These are phyloP conservation scores for Ascochyta lentis DNA, from an alignment of 2,329 filamentous ascomycete species.

Conservation along the genomic window DNA sequence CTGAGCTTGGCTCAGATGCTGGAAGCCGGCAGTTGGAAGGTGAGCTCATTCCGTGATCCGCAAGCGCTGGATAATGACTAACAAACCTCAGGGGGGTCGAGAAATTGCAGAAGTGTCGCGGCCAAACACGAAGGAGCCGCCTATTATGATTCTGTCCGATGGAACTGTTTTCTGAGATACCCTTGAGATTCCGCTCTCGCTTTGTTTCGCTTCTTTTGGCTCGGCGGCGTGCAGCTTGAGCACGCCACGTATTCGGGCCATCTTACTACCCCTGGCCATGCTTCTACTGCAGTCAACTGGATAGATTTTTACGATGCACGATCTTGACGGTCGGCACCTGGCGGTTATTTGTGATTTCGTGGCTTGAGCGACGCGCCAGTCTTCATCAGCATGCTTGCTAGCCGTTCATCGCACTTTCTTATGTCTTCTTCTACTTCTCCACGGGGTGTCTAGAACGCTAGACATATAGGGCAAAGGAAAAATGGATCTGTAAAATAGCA, in stretches of 20 bases:
- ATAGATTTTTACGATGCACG: constrained; percentile 32
- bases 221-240: constrained; percentile 21
- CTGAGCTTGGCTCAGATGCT: constrained; percentile 86
- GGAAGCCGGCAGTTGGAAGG: constrained; percentile 98
- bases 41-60: constrained; percentile 52
- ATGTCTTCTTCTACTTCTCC: constrained; percentile 14
- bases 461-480: constrained; percentile 16
- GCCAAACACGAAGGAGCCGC: constrained; percentile 94
- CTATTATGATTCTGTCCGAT: constrained; percentile 95
- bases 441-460: constrained; percentile 12
- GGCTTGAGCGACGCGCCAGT: constrained; percentile 12
- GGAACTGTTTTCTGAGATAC: constrained; percentile 86
- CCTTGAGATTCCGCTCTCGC: constrained; percentile 40
- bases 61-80: not conserved
- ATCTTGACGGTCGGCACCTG: constrained; percentile 36
- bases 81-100: constrained; percentile 72
- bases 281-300: constrained; percentile 26
- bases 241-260: constrained; percentile 22
- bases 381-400: constrained; percentile 12
- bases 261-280: constrained; percentile 12
- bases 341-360: constrained; percentile 30
- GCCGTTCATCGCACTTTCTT: constrained; percentile 10
- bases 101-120: constrained; percentile 95
- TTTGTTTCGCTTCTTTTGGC: constrained; percentile 32
- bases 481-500: constrained; percentile 19